Evolutionary conservation across 352 stramenopile genomes (phyloP).

Genomic region (Globisporangium radiosum): DNA sequence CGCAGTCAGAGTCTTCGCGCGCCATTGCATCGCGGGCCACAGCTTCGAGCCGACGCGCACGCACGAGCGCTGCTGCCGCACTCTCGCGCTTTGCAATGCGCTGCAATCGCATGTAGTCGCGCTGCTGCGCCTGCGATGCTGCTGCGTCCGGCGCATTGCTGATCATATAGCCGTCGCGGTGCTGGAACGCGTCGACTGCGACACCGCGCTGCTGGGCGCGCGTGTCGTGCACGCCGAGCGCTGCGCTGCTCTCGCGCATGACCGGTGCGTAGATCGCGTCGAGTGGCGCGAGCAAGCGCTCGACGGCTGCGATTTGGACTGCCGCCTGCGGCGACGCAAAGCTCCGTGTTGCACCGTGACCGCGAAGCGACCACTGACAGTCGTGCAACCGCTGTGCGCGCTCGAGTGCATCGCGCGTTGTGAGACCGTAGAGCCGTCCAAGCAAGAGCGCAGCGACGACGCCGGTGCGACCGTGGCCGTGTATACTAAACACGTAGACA

Average conservation of each 20-base stretch:
- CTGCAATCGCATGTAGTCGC: conserved; percentile 25
- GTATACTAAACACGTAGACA: conserved; percentile 71
- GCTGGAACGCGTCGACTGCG: conserved; percentile 33
- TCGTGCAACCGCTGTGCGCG: conserved; percentile 63
- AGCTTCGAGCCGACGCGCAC: conserved; percentile 17
- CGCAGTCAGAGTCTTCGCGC: conserved; percentile 16
- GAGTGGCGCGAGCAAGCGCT: conserved; percentile 36
- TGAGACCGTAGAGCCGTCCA: conserved; percentile 62
- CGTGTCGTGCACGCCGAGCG: conserved; percentile 23
- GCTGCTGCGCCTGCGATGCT: conserved; percentile 17
- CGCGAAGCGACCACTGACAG: conserved; percentile 35
- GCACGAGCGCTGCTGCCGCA: conserved; percentile 24
- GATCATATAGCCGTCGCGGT: conserved; percentile 59
- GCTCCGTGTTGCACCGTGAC: conserved; percentile 22
- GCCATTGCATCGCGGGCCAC: conserved; percentile 16
- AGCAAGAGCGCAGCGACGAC: conserved; percentile 62
- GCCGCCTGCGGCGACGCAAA: conserved; percentile 45
- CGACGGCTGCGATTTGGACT: conserved; percentile 37
- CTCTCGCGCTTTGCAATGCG: conserved; percentile 42
- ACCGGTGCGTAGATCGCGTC: conserved; percentile 61
- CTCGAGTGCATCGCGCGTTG: conserved; percentile 47
- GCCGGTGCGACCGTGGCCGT: conserved; percentile 64
- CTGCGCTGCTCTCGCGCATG: conserved; percentile 35
- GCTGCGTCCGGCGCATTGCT: conserved; percentile 20
- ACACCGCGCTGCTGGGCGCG: conserved; percentile 50